A percentile compares a stretch with the other conserved stretches of the same genome.
Evolutionary conservation across 2,329 filamentous ascomycete genomes (phyloP).

Genomic region (Penicillium hesseltinei): DNA sequence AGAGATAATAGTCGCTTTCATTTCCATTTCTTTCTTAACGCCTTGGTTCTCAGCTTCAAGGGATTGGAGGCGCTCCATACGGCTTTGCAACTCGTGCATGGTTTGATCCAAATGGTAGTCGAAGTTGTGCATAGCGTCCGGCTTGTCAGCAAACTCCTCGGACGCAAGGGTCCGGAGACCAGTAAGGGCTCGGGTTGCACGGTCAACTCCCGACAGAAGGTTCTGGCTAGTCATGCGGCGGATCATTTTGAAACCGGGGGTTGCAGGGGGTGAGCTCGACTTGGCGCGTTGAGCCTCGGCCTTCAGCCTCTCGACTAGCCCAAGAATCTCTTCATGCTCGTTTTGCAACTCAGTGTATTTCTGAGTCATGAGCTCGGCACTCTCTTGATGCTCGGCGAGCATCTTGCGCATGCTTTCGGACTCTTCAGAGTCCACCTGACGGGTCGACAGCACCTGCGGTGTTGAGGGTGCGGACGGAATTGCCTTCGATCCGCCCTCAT

Average conservation of each 20-base stretch:
- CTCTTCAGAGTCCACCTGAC: constrained; percentile 59
- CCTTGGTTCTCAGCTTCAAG: constrained; percentile 80
- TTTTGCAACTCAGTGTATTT: constrained; percentile 81
- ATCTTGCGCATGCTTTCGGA: constrained; percentile 68
- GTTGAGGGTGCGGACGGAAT: constrained; percentile 47
- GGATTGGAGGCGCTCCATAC: constrained; percentile 85
- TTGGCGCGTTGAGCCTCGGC: constrained; percentile 78
- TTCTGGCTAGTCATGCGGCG: constrained; percentile 92
- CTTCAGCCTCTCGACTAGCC: constrained; percentile 88
- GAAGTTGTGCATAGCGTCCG: constrained; percentile 86
- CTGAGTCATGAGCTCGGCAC: constrained; percentile 68
- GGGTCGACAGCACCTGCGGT: constrained; percentile 19
- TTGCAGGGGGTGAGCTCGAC: constrained; percentile 52
- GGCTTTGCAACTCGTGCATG: constrained; percentile 84
- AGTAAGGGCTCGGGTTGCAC: constrained; percentile 85
- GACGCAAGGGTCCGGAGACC: constrained; percentile 83
- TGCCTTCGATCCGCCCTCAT: constrained; percentile 28
- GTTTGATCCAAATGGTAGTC: constrained; percentile 87
- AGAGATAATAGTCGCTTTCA: constrained; percentile 92
- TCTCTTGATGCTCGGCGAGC: constrained; percentile 72
- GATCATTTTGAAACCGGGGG: constrained; percentile 59
- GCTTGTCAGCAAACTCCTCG: constrained; percentile 78
- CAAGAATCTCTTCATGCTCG: constrained; percentile 76
- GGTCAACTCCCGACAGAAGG: constrained; percentile 74
- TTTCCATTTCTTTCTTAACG: constrained; percentile 93